Evolutionary conservation across 75 land plant genomes (phyloP).

Genomic region (Isoetes taiwanensis): DNA sequence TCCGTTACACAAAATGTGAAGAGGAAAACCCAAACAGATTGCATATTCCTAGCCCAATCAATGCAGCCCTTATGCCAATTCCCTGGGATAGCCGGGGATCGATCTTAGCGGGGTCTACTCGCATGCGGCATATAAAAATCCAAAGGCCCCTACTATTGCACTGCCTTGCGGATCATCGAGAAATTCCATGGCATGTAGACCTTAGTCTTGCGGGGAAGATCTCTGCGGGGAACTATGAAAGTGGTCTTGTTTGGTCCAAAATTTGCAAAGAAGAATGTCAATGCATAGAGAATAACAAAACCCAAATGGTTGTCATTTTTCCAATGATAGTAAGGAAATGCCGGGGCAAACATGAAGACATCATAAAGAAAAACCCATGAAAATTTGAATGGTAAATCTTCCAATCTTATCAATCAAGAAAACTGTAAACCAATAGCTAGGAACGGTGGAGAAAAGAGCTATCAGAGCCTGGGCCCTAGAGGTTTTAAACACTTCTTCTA

Average conservation of each 20-base stretch:
- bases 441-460: conserved; percentile 23
- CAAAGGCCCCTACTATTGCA: conserved; percentile 35
- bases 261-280: conserved; percentile 51
- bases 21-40: no score
- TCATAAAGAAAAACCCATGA: conserved; percentile 33
- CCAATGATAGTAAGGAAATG: conserved; percentile 4
- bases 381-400: conserved; percentile 20
- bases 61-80: no score
- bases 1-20: no score
- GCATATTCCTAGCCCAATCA: no score
- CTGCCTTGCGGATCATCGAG: conserved; percentile 33
- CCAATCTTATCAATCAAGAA: conserved; percentile 24
- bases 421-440: conserved; percentile 30
- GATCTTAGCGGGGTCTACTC: no score
- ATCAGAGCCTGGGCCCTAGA: conserved; percentile 20
- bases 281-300: conserved; percentile 21
- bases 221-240: conserved; percentile 38
- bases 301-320: conserved; percentile 7
- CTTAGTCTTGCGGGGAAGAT: conserved; percentile 35
- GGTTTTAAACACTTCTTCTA: conserved; percentile 17
- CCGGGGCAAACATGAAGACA: conserved; percentile 18
- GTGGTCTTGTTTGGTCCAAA: conserved; percentile 44
- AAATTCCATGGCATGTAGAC: conserved; percentile 40
- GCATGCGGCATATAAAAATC: no score
- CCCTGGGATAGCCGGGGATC: no score